phyloP scores from a whole-genome alignment of 768 basidiomycete species.

The Suillus lakei region DNA sequence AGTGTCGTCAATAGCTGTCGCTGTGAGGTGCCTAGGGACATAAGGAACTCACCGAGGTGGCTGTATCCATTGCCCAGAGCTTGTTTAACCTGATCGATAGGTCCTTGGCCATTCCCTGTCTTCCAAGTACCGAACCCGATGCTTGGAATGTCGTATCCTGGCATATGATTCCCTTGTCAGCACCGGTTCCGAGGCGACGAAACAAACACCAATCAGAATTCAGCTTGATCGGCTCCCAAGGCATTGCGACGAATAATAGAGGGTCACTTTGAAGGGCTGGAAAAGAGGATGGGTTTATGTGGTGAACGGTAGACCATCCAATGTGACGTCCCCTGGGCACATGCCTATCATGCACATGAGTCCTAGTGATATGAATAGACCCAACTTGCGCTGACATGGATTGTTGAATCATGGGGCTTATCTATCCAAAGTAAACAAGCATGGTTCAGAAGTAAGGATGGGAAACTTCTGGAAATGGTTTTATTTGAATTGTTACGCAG shows the following conservation, averaged over 20 bases:
- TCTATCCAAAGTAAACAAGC: neutral
- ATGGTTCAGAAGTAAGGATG: neutral
- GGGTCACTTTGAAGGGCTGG: neutral
- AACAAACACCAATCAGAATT: neutral
- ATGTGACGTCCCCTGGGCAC: neutral
- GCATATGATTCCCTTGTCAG: neutral
- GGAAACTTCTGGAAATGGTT: neutral
- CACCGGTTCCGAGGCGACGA: neutral
- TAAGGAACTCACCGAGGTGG: conserved; percentile 56
- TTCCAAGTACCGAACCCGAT: conserved; percentile 6
- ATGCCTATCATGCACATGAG: neutral
- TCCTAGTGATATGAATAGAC: neutral
- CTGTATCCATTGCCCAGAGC: conserved; percentile 64
- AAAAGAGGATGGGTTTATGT: neutral
- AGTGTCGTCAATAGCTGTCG: neutral
- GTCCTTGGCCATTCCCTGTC: conserved; percentile 48
- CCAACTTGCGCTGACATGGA: neutral
- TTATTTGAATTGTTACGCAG: neutral
- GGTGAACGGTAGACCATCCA: neutral
- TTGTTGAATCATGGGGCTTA: neutral
- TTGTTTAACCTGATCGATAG: conserved; percentile 61
- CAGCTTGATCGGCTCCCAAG: neutral
- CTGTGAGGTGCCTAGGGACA: neutral
- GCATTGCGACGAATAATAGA: neutral
- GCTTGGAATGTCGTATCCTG: neutral